phyloP scores from a whole-genome alignment of 129 eudicot genomes.

The Calendula officinalis region DNA sequence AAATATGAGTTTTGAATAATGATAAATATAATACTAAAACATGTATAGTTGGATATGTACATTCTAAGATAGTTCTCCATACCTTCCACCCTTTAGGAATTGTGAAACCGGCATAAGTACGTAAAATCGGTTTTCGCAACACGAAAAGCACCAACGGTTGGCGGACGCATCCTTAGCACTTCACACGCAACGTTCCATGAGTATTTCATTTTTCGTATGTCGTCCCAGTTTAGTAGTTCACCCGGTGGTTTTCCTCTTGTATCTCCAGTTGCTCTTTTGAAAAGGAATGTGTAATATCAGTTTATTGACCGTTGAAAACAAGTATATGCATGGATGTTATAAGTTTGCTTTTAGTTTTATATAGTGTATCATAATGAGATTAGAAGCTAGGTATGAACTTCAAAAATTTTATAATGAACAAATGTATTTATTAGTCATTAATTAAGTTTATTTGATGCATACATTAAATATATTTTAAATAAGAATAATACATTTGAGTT shows the following conservation, averaged over 20 bases:
- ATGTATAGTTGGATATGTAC: too few species aligned
- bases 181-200: conserved; percentile 46
- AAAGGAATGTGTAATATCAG: conserved; percentile 1
- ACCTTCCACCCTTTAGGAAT: conserved; percentile 47
- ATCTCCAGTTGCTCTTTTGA: conserved; percentile 39
- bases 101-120: conserved; percentile 28
- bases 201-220: conserved; percentile 40
- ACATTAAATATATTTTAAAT: too few species aligned
- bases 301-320: background rate
- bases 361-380: too few species aligned
- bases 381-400: too few species aligned
- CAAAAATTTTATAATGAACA: too few species aligned
- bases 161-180: conserved; percentile 41
- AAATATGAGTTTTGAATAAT: too few species aligned
- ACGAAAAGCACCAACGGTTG: conserved; percentile 40
- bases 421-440: too few species aligned
- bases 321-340: too few species aligned
- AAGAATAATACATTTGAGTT: too few species aligned
- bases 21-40: too few species aligned
- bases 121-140: conserved; percentile 41
- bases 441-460: too few species aligned
- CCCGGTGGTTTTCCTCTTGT: conserved; percentile 22
- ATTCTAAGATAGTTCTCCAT: background rate
- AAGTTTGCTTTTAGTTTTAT: too few species aligned
- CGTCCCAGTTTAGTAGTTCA: conserved; percentile 36